Conservation (phyloP, 2,329 filamentous ascomycete species). For the Monosporascus sp. region DNA sequence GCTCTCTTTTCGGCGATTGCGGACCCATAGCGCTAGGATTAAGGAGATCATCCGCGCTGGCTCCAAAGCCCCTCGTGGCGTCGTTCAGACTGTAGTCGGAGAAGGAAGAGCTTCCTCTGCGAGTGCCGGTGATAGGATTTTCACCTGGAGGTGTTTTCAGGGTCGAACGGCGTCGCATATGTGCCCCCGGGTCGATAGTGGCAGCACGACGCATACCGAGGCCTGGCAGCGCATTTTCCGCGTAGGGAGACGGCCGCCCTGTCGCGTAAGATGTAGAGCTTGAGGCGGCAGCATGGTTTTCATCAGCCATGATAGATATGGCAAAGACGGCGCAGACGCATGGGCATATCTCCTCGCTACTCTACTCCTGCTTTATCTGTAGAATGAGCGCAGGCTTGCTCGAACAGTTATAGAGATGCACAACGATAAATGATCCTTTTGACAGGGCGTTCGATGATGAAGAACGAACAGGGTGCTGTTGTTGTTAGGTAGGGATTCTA, state of each 20-base stretch:
- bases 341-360: no score
- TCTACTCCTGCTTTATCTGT: no score
- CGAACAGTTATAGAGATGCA: no score
- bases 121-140: constrained; percentile 26
- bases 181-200: constrained; percentile 32
- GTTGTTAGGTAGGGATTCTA: no score
- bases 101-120: constrained; percentile 70
- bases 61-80: constrained; percentile 57
- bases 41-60: constrained; percentile 68
- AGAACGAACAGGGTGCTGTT: no score
- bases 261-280: constrained; percentile 15
- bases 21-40: constrained; percentile 40
- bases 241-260: constrained; percentile 7
- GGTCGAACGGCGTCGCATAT: constrained; percentile 19
- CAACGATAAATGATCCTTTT: no score
- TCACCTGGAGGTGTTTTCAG: constrained; percentile 13
- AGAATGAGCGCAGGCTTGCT: no score
- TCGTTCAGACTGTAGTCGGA: constrained; percentile 71
- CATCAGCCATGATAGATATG: constrained; percentile 24
- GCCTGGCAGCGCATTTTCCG: constrained; percentile 23
- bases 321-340: neutral
- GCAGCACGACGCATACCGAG: constrained; percentile 37
- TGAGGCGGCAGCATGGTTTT: constrained; percentile 17
- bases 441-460: no score
- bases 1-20: constrained; percentile 50